phyloP scores from a whole-genome alignment of 805 yeast genomes.

The Scheffersomyces lignosus region DNA sequence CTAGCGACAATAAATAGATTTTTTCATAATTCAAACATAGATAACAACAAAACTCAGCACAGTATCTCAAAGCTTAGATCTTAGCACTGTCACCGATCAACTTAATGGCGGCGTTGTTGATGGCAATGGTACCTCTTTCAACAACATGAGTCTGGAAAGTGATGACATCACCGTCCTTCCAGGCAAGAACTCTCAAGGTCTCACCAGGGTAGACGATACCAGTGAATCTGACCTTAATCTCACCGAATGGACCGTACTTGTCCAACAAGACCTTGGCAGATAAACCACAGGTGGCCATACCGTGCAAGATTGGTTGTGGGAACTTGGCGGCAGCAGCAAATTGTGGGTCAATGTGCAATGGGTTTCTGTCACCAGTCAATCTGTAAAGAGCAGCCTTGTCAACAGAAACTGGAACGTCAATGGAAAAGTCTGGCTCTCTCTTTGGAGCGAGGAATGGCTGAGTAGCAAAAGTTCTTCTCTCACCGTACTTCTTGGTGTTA shows the following conservation, averaged over 20 bases:
- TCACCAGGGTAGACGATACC: constrained; percentile 96
- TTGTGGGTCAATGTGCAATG: constrained; percentile 89
- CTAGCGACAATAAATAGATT: too few relatives aligned
- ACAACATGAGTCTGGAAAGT: constrained; percentile 80
- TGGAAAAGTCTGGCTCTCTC: constrained; percentile 64
- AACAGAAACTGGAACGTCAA: constrained; percentile 54
- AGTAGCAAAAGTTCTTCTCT: constrained; percentile 61
- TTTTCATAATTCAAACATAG: too few relatives aligned
- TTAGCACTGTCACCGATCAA: constrained; percentile 41
- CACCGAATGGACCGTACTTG: constrained; percentile 76
- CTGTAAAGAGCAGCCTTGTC: constrained; percentile 91
- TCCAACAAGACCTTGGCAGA: constrained; percentile 74
- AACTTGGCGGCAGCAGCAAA: constrained; percentile 89
- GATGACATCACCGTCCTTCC: constrained; percentile 75
- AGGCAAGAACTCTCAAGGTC: constrained; percentile 72
- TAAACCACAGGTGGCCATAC: constrained; percentile 85
- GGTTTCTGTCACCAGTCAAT: constrained; percentile 91
- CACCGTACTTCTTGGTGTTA: constrained; percentile 45
- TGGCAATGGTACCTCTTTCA: constrained; percentile 75
- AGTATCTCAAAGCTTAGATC: too few relatives aligned
- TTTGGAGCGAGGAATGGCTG: constrained; percentile 62
- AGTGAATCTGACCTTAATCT: constrained; percentile 86
- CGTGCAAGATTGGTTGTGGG: constrained; percentile 86
- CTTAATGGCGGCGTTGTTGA: constrained; percentile 84
- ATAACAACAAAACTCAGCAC: too few relatives aligned